These are phyloP conservation scores for Globisporangium carolinianum DNA, from an alignment of 352 stramenopile genomes.

Conservation along the genomic window DNA sequence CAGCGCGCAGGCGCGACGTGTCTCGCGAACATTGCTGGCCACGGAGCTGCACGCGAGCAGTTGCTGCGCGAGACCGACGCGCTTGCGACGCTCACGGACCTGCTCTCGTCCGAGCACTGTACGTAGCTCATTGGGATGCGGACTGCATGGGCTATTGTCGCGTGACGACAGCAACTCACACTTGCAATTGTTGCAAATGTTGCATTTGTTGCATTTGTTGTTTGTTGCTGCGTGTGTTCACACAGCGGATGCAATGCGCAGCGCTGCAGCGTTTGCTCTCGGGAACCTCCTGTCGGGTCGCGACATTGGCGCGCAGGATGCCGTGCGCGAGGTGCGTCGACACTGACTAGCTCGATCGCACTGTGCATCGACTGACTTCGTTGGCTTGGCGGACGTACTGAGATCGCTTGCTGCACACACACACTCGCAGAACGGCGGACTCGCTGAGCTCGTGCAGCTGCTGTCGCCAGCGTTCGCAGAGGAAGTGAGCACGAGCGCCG, in stretches of 20 bases:
- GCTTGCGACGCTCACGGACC: slow-evolving; percentile 29
- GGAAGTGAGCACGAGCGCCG: slow-evolving; percentile 61
- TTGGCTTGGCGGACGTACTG: not conserved
- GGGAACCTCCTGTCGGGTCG: slow-evolving; percentile 58
- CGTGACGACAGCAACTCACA: too few relatives aligned
- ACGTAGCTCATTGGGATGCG: not conserved
- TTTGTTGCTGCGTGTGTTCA: slow-evolving; percentile 7
- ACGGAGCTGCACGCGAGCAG: slow-evolving; percentile 25
- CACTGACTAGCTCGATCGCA: not conserved
- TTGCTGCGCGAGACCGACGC: slow-evolving; percentile 37
- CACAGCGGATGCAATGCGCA: slow-evolving; percentile 46
- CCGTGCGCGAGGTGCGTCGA: slow-evolving; percentile 31
- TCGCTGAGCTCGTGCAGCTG: slow-evolving; percentile 53
- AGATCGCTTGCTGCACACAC: not conserved
- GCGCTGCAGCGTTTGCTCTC: slow-evolving; percentile 50
- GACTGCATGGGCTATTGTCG: too few relatives aligned
- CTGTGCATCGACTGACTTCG: not conserved
- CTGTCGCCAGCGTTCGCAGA: slow-evolving; percentile 56
- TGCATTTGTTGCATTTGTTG: not conserved
- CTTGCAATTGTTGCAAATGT: not conserved
- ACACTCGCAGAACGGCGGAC: slow-evolving; percentile 24
- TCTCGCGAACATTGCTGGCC: slow-evolving; percentile 46
- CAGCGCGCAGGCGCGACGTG: slow-evolving; percentile 44
- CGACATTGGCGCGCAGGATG: slow-evolving; percentile 51
- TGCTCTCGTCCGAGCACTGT: slow-evolving; percentile 49